Base-by-base conservation (phyloP, 495 filamentous ascomycete genomes). In the Usnea hakonensis region DNA sequence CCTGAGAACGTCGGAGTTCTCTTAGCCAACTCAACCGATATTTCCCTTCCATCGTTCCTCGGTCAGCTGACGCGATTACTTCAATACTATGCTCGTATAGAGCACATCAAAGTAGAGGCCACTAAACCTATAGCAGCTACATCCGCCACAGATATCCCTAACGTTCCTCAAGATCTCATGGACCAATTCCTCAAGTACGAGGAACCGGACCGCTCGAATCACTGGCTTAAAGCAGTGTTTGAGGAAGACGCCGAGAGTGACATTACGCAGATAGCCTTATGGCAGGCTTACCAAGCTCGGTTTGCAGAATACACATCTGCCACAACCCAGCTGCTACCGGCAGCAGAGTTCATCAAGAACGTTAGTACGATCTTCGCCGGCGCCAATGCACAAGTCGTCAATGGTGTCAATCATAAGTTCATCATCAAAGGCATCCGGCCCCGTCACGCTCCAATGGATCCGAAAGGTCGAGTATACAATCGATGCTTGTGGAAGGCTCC, bases 271-370 rank as follows among this genome's bases (percentile, higher is more conserved):
- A 97, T 99, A 58, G 85, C 87, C 10, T 81, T 97, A 53, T 99
- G 95, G 95, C 89, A 95, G 72, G 93, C 94, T 3, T 99, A 99
- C 68, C 94, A 97, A 68, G 79, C 78, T 40, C 87, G 89, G 2
- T 97, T 98, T 64, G 78, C 79, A 30, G 75, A 79, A 19, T 73
- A 75, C 52, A 73, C 74, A 17, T 64, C 74, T 37, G 73, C 76
- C 37, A 77, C 79, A 17, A 81, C 81, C 17, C 79, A 79, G 32
- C 83, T 91, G 61, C 83, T 97, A 46, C 85, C 86, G 13, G 94
- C 95, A 2, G 90, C 91, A 4, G 95, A 97, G 50, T 99, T 97
- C 72, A 99, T 99, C 69, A 88, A 92, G 63, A 97, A 97, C 68
- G 93, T 97, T 36, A 92, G 87, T 67, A 83, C 78, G 58, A 91